Evolutionary conservation across 1,139 yeast genomes (phyloP).

Genomic region (Taphrina wiesneri): DNA sequence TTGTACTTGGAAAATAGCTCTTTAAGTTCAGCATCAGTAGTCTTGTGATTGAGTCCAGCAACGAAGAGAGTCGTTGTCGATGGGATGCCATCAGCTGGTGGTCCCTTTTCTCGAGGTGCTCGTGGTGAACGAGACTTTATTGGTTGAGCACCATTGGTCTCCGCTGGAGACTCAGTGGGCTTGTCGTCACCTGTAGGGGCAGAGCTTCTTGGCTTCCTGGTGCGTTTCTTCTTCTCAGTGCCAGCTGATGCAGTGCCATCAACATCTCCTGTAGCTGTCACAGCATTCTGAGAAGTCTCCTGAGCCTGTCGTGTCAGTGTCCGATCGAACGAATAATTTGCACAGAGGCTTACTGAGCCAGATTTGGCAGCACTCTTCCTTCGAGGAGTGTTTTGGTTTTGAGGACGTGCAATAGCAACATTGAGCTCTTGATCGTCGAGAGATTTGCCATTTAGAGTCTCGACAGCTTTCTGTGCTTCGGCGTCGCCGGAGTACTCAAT

Average conservation of each 20-base stretch:
- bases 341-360: not conserved
- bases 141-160: slow-evolving; percentile 39
- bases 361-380: slow-evolving; percentile 3
- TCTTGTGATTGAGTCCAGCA: slow-evolving; percentile 50
- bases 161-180: slow-evolving; percentile 48
- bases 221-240: slow-evolving; percentile 18
- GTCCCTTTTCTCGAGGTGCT: slow-evolving; percentile 36
- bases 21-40: slow-evolving; percentile 42
- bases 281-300: not conserved
- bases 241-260: not conserved
- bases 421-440: slow-evolving; percentile 54
- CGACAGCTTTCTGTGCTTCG: slow-evolving; percentile 54
- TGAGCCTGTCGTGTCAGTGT: not conserved
- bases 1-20: slow-evolving; percentile 47
- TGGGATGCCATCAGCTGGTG: slow-evolving; percentile 41
- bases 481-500: slow-evolving; percentile 59
- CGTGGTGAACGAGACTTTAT: not conserved
- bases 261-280: not conserved
- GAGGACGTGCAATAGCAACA: slow-evolving; percentile 54
- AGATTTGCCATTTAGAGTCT: slow-evolving; percentile 53
- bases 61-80: slow-evolving; percentile 59
- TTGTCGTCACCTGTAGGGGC: slow-evolving; percentile 2
- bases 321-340: not conserved
- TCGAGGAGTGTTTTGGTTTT: slow-evolving; percentile 11
- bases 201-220: slow-evolving; percentile 8